Conservation (phyloP, 768 basidiomycete species). For the Panaeolus cyanescens region DNA sequence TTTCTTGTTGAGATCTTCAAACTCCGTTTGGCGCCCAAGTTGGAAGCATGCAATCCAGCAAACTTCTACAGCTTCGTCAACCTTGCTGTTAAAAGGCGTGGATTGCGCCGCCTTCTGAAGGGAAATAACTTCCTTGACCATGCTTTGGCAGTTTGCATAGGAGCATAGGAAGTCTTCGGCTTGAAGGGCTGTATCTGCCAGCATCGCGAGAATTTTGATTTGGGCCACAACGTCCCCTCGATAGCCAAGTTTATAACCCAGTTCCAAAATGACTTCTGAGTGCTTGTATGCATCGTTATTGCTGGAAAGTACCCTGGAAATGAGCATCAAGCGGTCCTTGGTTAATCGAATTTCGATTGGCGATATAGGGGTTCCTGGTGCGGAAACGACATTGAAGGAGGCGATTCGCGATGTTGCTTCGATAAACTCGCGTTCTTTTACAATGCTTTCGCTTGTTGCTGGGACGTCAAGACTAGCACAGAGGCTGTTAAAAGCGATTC, state of each 20-base stretch:
- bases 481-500: constrained; percentile 10
- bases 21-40: constrained; percentile 82
- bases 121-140: constrained; percentile 63
- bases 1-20: constrained; percentile 65
- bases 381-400: constrained; percentile 85
- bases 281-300: constrained; percentile 91
- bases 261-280: constrained; percentile 87
- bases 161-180: constrained; percentile 79
- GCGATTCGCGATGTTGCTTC: constrained; percentile 95
- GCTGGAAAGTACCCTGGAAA: constrained; percentile 82
- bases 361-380: constrained; percentile 75
- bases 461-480: constrained; percentile 73
- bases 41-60: constrained; percentile 92
- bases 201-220: constrained; percentile 85
- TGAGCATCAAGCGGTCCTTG: constrained; percentile 84
- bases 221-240: constrained; percentile 71
- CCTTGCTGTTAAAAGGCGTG: constrained; percentile 36
- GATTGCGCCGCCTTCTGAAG: constrained; percentile 38
- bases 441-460: constrained; percentile 57
- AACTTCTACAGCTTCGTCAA: constrained; percentile 71
- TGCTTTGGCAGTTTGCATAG: constrained; percentile 68
- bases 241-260: constrained; percentile 88
- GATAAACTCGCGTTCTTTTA: constrained; percentile 86
- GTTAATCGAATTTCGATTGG: constrained; percentile 94
- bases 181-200: constrained; percentile 84